A percentile compares a stretch with the other conserved stretches of the same genome.
Conservation (phyloP, 2,329 filamentous ascomycete genomes). For the Pseudomassariella vexata region DNA sequence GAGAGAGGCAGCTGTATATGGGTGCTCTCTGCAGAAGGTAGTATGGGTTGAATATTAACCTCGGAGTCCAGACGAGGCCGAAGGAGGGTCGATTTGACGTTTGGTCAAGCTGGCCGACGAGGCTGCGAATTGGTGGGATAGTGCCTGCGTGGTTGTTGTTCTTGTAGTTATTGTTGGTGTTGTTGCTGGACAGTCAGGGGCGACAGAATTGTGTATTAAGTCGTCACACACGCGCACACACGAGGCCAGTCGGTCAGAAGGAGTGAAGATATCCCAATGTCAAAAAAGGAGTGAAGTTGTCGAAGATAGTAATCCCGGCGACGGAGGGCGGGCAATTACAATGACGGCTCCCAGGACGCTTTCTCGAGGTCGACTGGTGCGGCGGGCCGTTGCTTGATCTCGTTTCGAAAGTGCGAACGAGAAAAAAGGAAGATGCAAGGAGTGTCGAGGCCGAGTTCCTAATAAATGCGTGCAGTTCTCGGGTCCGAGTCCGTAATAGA, state of each 20-base stretch:
- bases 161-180: too few relatives aligned
- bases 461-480: too few relatives aligned
- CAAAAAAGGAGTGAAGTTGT: conserved; percentile 10
- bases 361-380: conserved; percentile 9
- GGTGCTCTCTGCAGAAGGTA: conserved; percentile 20
- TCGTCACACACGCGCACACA: conserved; percentile 7
- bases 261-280: background rate
- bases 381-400: conserved; percentile 3
- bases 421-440: conserved; percentile 4
- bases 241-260: background rate
- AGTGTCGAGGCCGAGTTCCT: conserved; percentile 6
- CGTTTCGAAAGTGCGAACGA: conserved; percentile 2
- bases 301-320: conserved; percentile 9
- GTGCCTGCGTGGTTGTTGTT: conserved; percentile 3
- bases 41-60: conserved; percentile 12
- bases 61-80: too few relatives aligned
- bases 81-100: too few relatives aligned
- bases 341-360: conserved; percentile 7
- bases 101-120: too few relatives aligned
- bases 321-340: conserved; percentile 9
- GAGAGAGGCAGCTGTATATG: conserved; percentile 21
- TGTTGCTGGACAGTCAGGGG: too few relatives aligned
- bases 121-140: background rate
- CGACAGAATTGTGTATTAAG: conserved; percentile 6
- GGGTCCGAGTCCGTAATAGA: conserved; percentile 1